Conservation (phyloP, 768 basidiomycete species). For the Pisolithus sp. region DNA sequence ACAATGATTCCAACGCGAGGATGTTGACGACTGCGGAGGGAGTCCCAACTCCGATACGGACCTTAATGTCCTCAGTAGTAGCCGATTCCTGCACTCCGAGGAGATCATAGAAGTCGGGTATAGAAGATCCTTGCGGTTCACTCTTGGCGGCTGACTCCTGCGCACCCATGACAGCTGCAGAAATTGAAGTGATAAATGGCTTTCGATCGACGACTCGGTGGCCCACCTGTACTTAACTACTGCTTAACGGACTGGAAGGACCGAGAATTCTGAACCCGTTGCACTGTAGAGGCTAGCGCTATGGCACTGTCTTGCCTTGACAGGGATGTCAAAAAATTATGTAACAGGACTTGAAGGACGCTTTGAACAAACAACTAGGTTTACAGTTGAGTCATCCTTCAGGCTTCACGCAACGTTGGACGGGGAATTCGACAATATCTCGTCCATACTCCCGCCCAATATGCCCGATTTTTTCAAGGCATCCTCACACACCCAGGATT, state of each 20-base stretch:
- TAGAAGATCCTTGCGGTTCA: constrained; percentile 15
- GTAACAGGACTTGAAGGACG: neutral
- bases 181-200: no score
- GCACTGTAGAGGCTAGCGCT: no score
- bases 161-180: constrained; percentile 51
- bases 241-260: no score
- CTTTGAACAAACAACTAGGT: no score
- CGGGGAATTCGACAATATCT: neutral
- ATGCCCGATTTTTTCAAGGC: constrained; percentile 55
- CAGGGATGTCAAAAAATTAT: no score
- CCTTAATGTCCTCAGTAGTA: constrained; percentile 86
- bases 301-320: neutral
- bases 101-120: constrained; percentile 74
- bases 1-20: constrained; percentile 1
- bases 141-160: constrained; percentile 50
- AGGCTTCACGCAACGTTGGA: no score
- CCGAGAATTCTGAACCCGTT: no score
- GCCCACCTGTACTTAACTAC: no score
- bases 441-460: neutral
- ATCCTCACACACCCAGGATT: constrained; percentile 16
- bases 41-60: constrained; percentile 15
- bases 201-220: no score
- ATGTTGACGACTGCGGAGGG: constrained; percentile 2
- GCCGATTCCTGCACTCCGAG: constrained; percentile 79
- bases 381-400: no score